Evolutionary conservation across 2,329 filamentous ascomycete genomes (phyloP).

Genomic region (Thelonectria discophora): DNA sequence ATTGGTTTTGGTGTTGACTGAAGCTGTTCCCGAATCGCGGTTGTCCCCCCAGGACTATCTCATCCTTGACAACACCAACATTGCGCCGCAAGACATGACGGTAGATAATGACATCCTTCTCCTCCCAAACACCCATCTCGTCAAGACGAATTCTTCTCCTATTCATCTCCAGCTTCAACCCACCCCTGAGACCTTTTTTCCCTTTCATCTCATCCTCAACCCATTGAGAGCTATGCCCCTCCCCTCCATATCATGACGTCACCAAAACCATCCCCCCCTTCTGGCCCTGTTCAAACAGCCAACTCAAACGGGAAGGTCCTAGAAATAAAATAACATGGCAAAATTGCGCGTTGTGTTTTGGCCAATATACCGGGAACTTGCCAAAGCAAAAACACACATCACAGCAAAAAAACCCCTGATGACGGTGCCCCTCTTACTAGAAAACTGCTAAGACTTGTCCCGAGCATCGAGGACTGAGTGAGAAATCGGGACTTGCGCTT

Average conservation of each 20-base stretch:
- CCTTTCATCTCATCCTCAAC: not conserved
- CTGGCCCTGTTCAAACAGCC: not conserved
- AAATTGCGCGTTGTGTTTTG: not conserved
- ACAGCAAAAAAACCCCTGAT: not conserved
- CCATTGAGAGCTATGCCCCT: not conserved
- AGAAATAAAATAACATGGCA: not conserved
- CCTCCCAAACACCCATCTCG: not conserved
- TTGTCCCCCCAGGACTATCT: too few relatives aligned
- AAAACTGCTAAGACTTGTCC: constrained; percentile 14
- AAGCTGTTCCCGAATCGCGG: not conserved
- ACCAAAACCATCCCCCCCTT: constrained; percentile 2
- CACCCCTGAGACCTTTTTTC: not conserved
- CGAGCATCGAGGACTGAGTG: constrained; percentile 19
- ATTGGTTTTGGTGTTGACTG: not conserved
- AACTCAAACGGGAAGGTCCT: not conserved
- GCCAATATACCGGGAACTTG: not conserved
- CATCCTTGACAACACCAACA: too few relatives aligned
- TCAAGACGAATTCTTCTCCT: not conserved
- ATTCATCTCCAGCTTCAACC: not conserved
- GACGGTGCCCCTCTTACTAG: not conserved
- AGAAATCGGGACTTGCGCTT: constrained; percentile 10
- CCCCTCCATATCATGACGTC: constrained; percentile 17
- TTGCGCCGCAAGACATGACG: not conserved
- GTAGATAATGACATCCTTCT: not conserved
- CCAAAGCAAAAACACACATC: not conserved